phyloP scores from a whole-genome alignment of 2,329 filamentous ascomycete genomes.

The Diaporthe helianthi region DNA sequence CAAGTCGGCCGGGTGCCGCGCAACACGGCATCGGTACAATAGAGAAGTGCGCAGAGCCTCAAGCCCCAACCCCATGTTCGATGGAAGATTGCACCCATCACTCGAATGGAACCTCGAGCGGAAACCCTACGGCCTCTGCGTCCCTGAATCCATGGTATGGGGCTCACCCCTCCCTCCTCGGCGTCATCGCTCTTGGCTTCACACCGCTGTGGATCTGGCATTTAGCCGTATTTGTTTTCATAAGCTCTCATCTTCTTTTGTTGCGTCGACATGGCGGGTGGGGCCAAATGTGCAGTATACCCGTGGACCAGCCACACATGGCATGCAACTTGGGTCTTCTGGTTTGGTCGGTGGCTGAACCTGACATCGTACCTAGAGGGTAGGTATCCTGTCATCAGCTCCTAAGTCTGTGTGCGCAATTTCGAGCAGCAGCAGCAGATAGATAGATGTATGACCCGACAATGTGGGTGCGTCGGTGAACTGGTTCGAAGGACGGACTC shows the following conservation, averaged over 20 bases:
- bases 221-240: constrained; percentile 3
- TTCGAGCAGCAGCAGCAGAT: neutral
- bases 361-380: too few relatives aligned
- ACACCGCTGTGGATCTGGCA: constrained; percentile 19
- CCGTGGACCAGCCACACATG: neutral
- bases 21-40: neutral
- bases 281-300: neutral
- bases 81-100: neutral
- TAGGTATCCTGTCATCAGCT: neutral
- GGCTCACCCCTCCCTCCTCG: constrained; percentile 4
- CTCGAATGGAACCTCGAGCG: neutral
- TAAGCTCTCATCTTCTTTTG: neutral
- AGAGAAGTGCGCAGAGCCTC: constrained; percentile 5
- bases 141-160: neutral
- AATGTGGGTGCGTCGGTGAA: neutral
- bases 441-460: neutral
- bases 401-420: neutral
- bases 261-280: neutral
- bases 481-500: neutral
- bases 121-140: neutral
- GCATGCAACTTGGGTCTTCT: neutral
- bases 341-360: neutral
- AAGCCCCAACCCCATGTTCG: neutral
- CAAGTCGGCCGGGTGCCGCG: neutral
- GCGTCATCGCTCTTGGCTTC: neutral